Conservation (phyloP, 75 land plant species). For the Adiantum capillusveneris region DNA sequence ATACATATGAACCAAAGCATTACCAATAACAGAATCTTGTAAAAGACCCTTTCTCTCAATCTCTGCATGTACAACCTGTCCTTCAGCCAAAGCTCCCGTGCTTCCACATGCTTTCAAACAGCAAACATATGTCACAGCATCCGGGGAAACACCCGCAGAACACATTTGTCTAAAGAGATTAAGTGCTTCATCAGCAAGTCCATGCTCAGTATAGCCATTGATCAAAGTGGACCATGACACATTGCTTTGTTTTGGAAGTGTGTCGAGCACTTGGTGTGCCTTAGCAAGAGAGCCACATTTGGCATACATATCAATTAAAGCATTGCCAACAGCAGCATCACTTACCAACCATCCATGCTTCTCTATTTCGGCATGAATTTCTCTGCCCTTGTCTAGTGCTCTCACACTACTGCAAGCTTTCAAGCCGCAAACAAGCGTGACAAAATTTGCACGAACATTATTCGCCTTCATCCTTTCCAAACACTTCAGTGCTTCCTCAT, state of each 20-base stretch:
- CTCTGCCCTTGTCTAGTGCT: slow-evolving; percentile 21
- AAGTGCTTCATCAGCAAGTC: slow-evolving; percentile 1
- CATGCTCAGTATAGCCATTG: slow-evolving; percentile 10
- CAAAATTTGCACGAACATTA: slow-evolving; percentile 23
- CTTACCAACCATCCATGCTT: slow-evolving; percentile 23
- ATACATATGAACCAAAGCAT: slow-evolving; percentile 63
- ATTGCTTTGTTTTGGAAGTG: slow-evolving; percentile 4
- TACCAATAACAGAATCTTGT: too few relatives aligned
- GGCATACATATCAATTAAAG: too few relatives aligned
- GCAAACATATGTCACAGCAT: slow-evolving; percentile 46
- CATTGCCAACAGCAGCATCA: slow-evolving; percentile 33
- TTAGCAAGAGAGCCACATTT: too few relatives aligned
- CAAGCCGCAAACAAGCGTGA: slow-evolving; percentile 50
- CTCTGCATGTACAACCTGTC: slow-evolving; percentile 52
- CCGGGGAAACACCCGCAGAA: slow-evolving; percentile 21
- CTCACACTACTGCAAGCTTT: slow-evolving; percentile 35
- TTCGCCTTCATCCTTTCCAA: slow-evolving; percentile 26
- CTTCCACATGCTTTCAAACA: slow-evolving; percentile 32
- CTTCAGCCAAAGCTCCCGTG: slow-evolving; percentile 36
- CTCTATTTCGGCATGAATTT: slow-evolving; percentile 37
- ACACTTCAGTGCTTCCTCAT: slow-evolving; percentile 33
- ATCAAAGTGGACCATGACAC: slow-evolving; percentile 16
- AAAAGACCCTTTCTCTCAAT: slow-evolving; percentile 23
- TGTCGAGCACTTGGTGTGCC: slow-evolving; percentile 9
- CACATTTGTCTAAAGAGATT: slow-evolving; percentile 35